Evolutionary conservation across 768 basidiomycete species (phyloP), one percentile per base, ranked within the genome.

Genomic region (Mycena polygramma): DNA sequence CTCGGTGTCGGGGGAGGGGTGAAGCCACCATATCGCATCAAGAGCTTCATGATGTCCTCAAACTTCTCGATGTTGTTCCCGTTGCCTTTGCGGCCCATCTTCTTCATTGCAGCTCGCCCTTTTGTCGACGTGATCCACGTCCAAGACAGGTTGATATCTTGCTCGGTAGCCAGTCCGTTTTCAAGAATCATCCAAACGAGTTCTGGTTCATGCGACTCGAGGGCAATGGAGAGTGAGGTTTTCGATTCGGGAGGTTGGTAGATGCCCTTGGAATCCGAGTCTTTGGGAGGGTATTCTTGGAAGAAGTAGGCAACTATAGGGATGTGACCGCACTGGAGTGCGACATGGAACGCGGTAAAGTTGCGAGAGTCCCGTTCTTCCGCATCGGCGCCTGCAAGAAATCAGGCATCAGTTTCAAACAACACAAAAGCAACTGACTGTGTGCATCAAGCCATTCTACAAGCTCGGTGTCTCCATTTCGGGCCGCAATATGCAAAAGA

Each of bases 391-490:
- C 89, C 93, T 94, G 75, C 37, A 69, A 57, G 57, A 70, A 52
- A 62, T 74, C 62, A 71, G 55, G 20, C 35, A 35, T 19, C 30
- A 48, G 64, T 65, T 73, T 39, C 72, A 73, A 74, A 57, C 69
- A 77, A 76, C 77, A 72, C 61, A 64, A 61, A 72, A 55, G 48
- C 63, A 59, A 79, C 89, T 74, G 74, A 93, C 93, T 88, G 77
- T 94, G 92, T 7, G 87, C 83, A 79, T 91, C 87, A 15, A 94
- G 86, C 92, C 92, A 94, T 73, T 87, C 78, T 10, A 92, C 84
- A 62, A 94, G 79, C 24, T 85, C 86, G 9, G 79, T 73, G 79
- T 94, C 86, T 13, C 89, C 90, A 63, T 83, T 81, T 63, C 77
- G 80, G 3, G 87, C 84, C 59, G 88, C 90, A 66, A 95, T 91